These are phyloP conservation scores for Chaetomiaceae sp. DNA, from an alignment of 2,329 filamentous ascomycete genomes.

Conservation along the genomic window DNA sequence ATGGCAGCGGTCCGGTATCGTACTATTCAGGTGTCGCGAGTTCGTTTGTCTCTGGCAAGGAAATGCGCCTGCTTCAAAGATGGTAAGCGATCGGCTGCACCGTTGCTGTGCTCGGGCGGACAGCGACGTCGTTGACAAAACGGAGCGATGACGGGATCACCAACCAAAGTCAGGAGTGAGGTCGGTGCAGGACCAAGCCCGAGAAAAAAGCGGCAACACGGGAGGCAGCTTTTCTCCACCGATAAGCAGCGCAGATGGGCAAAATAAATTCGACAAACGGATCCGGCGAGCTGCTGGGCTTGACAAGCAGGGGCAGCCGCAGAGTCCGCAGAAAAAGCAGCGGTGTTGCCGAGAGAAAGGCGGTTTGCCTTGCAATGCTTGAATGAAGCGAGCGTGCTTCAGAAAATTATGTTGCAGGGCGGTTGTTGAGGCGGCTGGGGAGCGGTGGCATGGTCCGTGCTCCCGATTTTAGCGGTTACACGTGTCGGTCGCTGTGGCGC, in stretches of 20 bases:
- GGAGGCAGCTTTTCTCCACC: neutral
- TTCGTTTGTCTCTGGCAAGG: too few species aligned
- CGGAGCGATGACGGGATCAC: too few species aligned
- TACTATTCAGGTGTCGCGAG: neutral
- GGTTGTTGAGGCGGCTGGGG: conserved; percentile 17
- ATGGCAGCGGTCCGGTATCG: conserved; percentile 13
- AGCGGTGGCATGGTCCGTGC: conserved; percentile 17
- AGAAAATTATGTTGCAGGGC: conserved; percentile 11
- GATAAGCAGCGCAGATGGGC: neutral
- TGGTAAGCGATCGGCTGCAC: too few species aligned
- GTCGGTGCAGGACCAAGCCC: too few species aligned
- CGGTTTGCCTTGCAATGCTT: conserved; percentile 1
- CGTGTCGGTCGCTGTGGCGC: conserved; percentile 22
- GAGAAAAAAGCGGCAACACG: neutral
- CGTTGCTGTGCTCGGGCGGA: too few species aligned
- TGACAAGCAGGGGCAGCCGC: conserved; percentile 1
- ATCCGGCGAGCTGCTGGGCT: conserved; percentile 3
- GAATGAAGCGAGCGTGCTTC: neutral
- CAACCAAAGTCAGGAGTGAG: too few species aligned
- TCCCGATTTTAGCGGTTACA: conserved; percentile 13
- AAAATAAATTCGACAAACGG: neutral
- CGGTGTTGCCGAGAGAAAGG: conserved; percentile 6
- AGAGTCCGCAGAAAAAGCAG: conserved; percentile 6
- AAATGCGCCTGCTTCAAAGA: too few species aligned
- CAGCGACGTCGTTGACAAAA: too few species aligned